phyloP scores from a whole-genome alignment of 352 stramenopile genomes.

The Phytophthora idaei region DNA sequence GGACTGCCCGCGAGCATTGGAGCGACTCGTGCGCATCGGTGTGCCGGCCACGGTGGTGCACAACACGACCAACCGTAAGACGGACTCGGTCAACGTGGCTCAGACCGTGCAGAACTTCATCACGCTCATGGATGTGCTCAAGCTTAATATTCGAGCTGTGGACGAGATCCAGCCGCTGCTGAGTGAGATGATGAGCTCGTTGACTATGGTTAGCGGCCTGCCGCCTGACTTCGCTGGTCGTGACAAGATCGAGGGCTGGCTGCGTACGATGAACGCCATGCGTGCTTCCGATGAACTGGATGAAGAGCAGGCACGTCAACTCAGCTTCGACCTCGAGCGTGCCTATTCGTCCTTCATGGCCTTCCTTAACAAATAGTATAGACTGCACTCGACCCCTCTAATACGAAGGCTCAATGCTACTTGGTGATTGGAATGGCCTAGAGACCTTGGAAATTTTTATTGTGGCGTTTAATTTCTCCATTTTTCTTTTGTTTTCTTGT shows the following conservation, averaged over 20 bases:
- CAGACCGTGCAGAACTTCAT: constrained; percentile 98
- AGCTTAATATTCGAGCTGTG: constrained; percentile 96
- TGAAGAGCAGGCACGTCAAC: constrained; percentile 95
- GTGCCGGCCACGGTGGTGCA: constrained; percentile 93
- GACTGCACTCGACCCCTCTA: too few relatives aligned
- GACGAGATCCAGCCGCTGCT: constrained; percentile 98
- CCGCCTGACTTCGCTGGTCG: constrained; percentile 94
- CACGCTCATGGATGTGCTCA: constrained; percentile 98
- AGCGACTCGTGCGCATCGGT: constrained; percentile 94
- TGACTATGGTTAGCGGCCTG: constrained; percentile 94
- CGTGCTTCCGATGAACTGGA: constrained; percentile 95
- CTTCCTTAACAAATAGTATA: constrained; percentile 80
- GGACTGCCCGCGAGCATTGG: constrained; percentile 94
- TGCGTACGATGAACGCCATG: constrained; percentile 96
- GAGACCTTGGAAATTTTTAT: constrained; percentile 36
- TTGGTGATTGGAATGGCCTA: constrained; percentile 1
- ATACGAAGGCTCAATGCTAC: too few relatives aligned
- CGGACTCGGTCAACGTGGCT: constrained; percentile 91
- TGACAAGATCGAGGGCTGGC: constrained; percentile 94
- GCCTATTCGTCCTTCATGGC: constrained; percentile 96
- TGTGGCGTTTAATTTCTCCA: constrained; percentile 28
- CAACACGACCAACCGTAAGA: constrained; percentile 82
- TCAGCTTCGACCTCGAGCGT: constrained; percentile 96
- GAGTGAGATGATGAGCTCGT: constrained; percentile 95
- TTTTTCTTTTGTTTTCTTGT: constrained; percentile 32